These are phyloP conservation scores for Talaromyces sp. DNA, from an alignment of 2,329 filamentous ascomycete genomes.

Conservation along the genomic window DNA sequence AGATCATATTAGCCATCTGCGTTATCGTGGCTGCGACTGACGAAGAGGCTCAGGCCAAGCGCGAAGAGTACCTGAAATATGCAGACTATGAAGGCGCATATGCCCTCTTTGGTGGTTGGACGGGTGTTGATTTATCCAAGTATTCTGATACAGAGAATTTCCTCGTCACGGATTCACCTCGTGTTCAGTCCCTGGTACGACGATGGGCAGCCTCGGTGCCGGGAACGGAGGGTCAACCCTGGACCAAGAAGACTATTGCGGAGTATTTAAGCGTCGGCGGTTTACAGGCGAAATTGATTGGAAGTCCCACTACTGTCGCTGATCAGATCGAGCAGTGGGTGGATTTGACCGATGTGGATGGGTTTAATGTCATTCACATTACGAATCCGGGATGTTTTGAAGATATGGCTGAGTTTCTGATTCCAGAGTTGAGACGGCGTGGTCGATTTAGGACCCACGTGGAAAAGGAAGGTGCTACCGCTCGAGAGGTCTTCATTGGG, in stretches of 20 bases:
- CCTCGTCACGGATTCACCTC: conserved; percentile 39
- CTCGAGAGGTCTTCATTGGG: conserved; percentile 37
- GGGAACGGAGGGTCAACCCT: conserved; percentile 36
- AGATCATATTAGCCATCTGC: conserved; percentile 43
- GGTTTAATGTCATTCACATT: conserved; percentile 21
- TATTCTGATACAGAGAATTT: conserved; percentile 46
- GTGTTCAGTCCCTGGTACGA: conserved; percentile 42
- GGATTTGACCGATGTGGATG: conserved; percentile 20
- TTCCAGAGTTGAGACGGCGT: conserved; percentile 25
- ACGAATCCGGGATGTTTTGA: conserved; percentile 21
- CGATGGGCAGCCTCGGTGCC: conserved; percentile 43
- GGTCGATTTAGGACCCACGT: conserved; percentile 38
- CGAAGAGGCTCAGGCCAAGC: conserved; percentile 41
- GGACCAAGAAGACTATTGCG: conserved; percentile 34
- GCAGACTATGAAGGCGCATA: conserved; percentile 43
- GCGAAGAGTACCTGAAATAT: conserved; percentile 39
- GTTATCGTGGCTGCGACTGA: conserved; percentile 44
- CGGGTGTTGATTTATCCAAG: conserved; percentile 41
- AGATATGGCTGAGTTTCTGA: conserved; percentile 21
- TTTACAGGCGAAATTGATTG: conserved; percentile 33
- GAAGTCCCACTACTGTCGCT: conserved; percentile 33
- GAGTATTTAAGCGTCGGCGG: conserved; percentile 34
- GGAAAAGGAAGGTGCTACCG: conserved; percentile 33
- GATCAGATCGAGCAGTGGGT: conserved; percentile 32
- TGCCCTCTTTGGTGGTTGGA: conserved; percentile 46